Conservation (phyloP, 1,284 basidiomycete genomes). For the Ganoderma boninense region DNA sequence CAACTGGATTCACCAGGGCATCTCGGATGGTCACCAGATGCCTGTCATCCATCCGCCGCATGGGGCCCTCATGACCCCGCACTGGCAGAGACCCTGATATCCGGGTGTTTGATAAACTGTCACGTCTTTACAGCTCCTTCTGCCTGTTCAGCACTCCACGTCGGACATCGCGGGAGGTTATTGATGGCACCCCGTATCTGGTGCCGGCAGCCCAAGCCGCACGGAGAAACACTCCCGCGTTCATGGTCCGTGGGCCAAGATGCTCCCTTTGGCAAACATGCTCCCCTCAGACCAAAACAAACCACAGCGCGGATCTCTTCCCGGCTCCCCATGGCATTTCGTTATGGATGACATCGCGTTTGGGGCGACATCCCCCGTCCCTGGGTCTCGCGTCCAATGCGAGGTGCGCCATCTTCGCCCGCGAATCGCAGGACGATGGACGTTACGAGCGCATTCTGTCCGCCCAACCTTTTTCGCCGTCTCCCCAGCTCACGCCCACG, state of each 20-base stretch:
- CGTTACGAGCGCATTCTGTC: background rate
- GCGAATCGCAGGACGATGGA: background rate
- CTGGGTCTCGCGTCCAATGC: background rate
- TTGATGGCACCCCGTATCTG: background rate
- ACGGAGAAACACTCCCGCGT: background rate
- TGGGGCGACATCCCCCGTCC: background rate
- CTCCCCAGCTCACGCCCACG: background rate
- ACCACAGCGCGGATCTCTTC: background rate
- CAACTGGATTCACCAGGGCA: constrained; percentile 46
- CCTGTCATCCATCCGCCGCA: constrained; percentile 46
- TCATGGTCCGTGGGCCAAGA: background rate
- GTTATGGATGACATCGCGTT: background rate
- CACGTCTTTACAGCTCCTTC: too few species aligned
- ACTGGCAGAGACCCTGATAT: constrained; percentile 40
- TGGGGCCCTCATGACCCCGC: constrained; percentile 40
- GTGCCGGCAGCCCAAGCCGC: background rate
- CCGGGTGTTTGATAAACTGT: constrained; percentile 36
- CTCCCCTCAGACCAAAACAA: background rate
- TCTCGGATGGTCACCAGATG: constrained; percentile 43
- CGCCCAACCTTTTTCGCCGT: background rate
- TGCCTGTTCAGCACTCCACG: too few species aligned
- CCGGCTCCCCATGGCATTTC: background rate
- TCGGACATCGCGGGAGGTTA: too few species aligned
- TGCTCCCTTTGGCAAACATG: background rate
- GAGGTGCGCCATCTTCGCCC: background rate